Percentiles rank a stretch among this genome's conserved stretches.
phyloP scores from a whole-genome alignment of 2,329 filamentous ascomycete genomes.

The Knufia petricola region DNA sequence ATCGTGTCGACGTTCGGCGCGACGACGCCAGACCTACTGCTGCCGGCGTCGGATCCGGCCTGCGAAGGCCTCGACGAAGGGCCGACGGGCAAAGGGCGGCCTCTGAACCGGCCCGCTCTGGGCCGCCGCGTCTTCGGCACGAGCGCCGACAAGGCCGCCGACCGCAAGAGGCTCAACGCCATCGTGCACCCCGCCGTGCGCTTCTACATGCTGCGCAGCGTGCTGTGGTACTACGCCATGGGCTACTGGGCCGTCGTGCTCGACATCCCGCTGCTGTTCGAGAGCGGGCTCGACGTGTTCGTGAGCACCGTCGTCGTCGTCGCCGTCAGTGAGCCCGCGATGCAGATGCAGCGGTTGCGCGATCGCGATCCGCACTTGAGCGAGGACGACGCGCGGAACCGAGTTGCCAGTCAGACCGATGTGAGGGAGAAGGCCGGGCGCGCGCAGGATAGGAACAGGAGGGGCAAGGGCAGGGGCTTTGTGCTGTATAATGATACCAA shows the following conservation, averaged over 20 bases:
- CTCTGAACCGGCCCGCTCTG: constrained; percentile 76
- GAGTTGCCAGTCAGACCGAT: constrained; percentile 78
- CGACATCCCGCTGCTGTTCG: constrained; percentile 86
- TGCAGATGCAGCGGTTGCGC: constrained; percentile 73
- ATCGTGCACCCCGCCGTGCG: constrained; percentile 92
- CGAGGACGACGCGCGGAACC: constrained; percentile 75
- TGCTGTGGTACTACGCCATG: constrained; percentile 61
- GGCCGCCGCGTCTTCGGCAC: constrained; percentile 80
- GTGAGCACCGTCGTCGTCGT: constrained; percentile 84
- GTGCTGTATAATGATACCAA: constrained; percentile 87
- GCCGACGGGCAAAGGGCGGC: constrained; percentile 48
- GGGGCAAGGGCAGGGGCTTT: constrained; percentile 52
- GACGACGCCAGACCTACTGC: constrained; percentile 75
- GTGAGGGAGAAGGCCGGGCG: constrained; percentile 72
- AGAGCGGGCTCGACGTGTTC: constrained; percentile 73
- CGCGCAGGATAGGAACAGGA: constrained; percentile 52
- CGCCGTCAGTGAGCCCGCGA: constrained; percentile 64
- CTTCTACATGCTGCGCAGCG: constrained; percentile 64
- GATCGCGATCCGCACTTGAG: constrained; percentile 68
- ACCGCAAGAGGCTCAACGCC: constrained; percentile 68
- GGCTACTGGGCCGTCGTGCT: constrained; percentile 85
- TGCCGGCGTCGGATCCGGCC: constrained; percentile 43
- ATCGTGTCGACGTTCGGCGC: constrained; percentile 75
- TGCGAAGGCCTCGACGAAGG: constrained; percentile 22
- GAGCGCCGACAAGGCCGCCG: constrained; percentile 56